A percentile compares a stretch with the other conserved stretches of the same genome.
Evolutionary conservation across 768 basidiomycete genomes (phyloP).

Genomic region (Galerina marginata): DNA sequence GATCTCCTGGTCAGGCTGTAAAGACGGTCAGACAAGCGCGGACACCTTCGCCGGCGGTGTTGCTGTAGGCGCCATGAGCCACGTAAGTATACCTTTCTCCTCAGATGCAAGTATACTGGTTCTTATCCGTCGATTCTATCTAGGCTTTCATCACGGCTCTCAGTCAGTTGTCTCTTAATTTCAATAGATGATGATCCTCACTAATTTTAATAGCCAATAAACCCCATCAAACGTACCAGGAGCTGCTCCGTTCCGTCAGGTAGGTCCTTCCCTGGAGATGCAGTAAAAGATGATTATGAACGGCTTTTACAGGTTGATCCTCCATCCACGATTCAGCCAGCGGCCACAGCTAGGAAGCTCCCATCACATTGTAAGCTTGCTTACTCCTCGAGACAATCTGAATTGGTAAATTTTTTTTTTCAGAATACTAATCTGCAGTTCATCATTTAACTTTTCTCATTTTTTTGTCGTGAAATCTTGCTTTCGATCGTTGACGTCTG

Average conservation of each 20-base stretch:
- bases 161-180: constrained; percentile 33
- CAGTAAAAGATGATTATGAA: not conserved
- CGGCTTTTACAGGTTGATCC: constrained; percentile 45
- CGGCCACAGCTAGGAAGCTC: constrained; percentile 78
- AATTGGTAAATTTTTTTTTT: not conserved
- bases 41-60: constrained; percentile 68
- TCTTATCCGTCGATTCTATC: not conserved
- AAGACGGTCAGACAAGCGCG: constrained; percentile 74
- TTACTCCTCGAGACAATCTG: not conserved
- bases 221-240: constrained; percentile 68
- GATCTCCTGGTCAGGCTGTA: constrained; percentile 77
- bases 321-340: constrained; percentile 68
- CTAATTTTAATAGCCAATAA: constrained; percentile 33
- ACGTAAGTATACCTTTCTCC: constrained; percentile 47
- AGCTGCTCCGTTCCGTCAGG: constrained; percentile 64
- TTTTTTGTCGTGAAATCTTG: not conserved
- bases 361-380: constrained; percentile 59
- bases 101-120: not conserved
- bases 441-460: constrained; percentile 25
- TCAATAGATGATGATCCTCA: not conserved
- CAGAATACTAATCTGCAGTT: constrained; percentile 44
- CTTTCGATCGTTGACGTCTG: not conserved
- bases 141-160: constrained; percentile 69
- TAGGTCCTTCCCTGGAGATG: constrained; percentile 24
- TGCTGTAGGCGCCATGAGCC: constrained; percentile 82